These are phyloP conservation scores for Aspergillus sp. DNA, from an alignment of 2,329 filamentous ascomycete genomes.

Conservation along the genomic window DNA sequence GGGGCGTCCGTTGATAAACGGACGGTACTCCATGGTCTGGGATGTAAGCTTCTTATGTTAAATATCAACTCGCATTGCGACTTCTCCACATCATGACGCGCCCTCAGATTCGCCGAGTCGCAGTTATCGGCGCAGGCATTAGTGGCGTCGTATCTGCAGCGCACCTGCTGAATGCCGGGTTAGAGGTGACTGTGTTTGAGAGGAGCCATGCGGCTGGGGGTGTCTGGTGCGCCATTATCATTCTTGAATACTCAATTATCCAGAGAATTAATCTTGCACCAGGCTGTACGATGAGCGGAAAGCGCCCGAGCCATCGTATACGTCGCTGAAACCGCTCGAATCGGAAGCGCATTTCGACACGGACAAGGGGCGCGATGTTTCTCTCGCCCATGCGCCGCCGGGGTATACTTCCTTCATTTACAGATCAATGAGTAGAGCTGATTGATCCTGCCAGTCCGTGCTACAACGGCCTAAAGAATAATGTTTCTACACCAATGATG, in stretches of 20 bases:
- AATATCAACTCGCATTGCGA: not conserved
- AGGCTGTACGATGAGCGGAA: constrained; percentile 54
- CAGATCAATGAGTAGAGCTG: not conserved
- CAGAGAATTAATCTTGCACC: not conserved
- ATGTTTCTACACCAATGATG: constrained; percentile 54
- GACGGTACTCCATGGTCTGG: not conserved
- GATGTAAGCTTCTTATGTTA: too few relatives aligned
- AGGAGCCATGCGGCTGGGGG: constrained; percentile 54
- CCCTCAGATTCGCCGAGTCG: constrained; percentile 31
- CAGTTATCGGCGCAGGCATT: constrained; percentile 54
- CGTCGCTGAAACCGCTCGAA: constrained; percentile 17
- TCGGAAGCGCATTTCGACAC: constrained; percentile 7
- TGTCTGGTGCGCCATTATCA: constrained; percentile 48
- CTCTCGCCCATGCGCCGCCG: constrained; percentile 49
- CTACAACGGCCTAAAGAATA: constrained; percentile 55
- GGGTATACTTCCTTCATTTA: constrained; percentile 34
- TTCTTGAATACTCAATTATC: too few relatives aligned
- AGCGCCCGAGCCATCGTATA: constrained; percentile 50
- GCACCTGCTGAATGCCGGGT: constrained; percentile 46
- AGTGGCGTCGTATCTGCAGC: constrained; percentile 50
- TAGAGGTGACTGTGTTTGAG: constrained; percentile 57
- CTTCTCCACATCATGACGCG: constrained; percentile 20
- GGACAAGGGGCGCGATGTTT: constrained; percentile 6
- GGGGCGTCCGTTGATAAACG: not conserved
- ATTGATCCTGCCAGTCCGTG: constrained; percentile 43